Percentiles rank a stretch among this genome's conserved stretches.
Evolutionary conservation across 2,329 filamentous ascomycete genomes (phyloP).

Genomic region (Ophiocordyceps sinensis): DNA sequence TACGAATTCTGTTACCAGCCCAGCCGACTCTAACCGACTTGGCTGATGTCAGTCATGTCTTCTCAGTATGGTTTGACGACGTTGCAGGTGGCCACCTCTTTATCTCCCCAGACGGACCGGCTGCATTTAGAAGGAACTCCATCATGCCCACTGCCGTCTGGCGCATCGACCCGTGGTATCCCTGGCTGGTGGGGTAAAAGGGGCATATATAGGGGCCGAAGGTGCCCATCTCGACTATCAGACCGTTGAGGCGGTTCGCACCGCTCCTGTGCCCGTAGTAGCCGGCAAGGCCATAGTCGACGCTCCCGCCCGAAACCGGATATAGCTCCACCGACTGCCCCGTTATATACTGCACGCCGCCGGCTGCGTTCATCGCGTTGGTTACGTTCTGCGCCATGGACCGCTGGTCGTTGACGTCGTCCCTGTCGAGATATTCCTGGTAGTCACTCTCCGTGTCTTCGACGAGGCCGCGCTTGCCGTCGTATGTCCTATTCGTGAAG

Average conservation of each 20-base stretch:
- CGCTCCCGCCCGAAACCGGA: slow-evolving; percentile 7
- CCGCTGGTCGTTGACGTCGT: slow-evolving; percentile 19
- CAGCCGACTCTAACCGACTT: no score
- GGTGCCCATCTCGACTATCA: slow-evolving; percentile 32
- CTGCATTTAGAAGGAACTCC: slow-evolving; percentile 24
- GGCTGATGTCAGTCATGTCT: no score
- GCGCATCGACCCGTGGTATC: slow-evolving; percentile 28
- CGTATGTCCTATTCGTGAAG: slow-evolving; percentile 36
- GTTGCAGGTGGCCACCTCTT: no score
- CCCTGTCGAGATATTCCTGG: slow-evolving; percentile 27
- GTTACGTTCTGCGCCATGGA: slow-evolving; percentile 19
- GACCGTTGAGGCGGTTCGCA: slow-evolving; percentile 23
- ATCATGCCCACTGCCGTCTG: slow-evolving; percentile 32
- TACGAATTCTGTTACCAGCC: no score
- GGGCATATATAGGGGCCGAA: slow-evolving; percentile 12
- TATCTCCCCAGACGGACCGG: neutral
- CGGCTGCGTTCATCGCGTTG: slow-evolving; percentile 23
- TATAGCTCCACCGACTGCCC: slow-evolving; percentile 25
- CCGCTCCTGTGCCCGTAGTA: slow-evolving; percentile 21
- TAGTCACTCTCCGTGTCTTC: slow-evolving; percentile 27
- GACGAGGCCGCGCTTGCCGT: slow-evolving; percentile 33
- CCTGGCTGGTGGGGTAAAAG: slow-evolving; percentile 29
- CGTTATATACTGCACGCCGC: slow-evolving; percentile 20
- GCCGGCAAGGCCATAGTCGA: slow-evolving; percentile 30
- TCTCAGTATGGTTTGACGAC: no score